Conservation (phyloP, 139 green algal genomes). For the Chlorella sp. region DNA sequence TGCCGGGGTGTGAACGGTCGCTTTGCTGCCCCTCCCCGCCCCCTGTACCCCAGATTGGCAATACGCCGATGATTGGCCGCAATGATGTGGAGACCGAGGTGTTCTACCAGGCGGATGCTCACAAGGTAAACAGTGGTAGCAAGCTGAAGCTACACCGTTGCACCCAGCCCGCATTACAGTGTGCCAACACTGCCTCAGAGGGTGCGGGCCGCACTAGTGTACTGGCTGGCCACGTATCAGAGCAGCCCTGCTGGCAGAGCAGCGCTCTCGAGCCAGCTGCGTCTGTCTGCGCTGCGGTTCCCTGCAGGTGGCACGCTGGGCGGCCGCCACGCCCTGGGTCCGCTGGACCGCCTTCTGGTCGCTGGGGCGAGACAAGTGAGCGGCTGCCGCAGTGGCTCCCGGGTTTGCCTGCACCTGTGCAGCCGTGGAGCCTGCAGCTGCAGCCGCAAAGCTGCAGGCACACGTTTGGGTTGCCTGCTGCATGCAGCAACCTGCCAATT, state of each 20-base stretch:
- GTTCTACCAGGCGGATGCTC: neutral
- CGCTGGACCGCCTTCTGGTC: slow-evolving; percentile 23
- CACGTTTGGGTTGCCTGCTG: too few species aligned
- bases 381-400: too few species aligned
- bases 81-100: slow-evolving; percentile 20
- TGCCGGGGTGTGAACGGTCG: too few species aligned
- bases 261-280: too few species aligned
- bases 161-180: neutral
- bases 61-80: slow-evolving; percentile 16
- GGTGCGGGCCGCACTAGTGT: neutral
- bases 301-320: neutral
- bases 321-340: neutral
- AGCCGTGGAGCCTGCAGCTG: neutral
- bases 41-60: slow-evolving; percentile 21
- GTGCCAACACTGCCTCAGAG: neutral
- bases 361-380: neutral
- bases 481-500: too few species aligned
- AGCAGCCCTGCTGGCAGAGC: neutral
- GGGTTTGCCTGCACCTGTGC: too few species aligned
- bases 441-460: too few species aligned
- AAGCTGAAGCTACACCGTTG: neutral
- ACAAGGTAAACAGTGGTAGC: neutral
- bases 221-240: neutral
- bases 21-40: too few species aligned
- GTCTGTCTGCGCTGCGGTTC: neutral